A percentile compares a stretch with the other conserved stretches of the same genome.
phyloP scores from a whole-genome alignment of 768 basidiomycete genomes.

The Megacollybia marginata region DNA sequence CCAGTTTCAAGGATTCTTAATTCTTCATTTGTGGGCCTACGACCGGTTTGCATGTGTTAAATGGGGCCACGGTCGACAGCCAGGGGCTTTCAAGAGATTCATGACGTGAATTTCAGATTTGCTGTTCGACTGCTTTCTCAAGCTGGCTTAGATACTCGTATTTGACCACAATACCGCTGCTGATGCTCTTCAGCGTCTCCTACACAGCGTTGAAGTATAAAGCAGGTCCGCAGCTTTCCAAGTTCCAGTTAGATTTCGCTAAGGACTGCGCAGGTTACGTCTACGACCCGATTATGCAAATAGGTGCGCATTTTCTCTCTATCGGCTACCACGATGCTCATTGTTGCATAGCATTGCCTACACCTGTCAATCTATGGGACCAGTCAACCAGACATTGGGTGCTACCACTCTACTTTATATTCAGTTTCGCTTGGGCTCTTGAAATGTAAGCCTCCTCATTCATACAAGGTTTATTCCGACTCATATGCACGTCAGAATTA shows the following conservation, averaged over 20 bases:
- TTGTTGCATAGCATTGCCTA: conserved; percentile 41
- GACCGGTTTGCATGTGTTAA: conserved; percentile 68
- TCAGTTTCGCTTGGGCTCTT: conserved; percentile 70
- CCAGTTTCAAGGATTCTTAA: conserved; percentile 64
- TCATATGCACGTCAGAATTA: conserved; percentile 38
- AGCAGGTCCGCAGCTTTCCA: conserved; percentile 44
- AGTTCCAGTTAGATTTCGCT: conserved; percentile 9
- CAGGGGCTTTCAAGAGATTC: conserved; percentile 79
- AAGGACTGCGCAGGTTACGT: conserved; percentile 28
- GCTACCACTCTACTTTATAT: conserved; percentile 61
- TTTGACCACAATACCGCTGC: conserved; percentile 57
- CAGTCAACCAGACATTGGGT: conserved; percentile 41
- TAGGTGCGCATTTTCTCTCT: conserved; percentile 18
- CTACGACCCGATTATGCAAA: conserved; percentile 21
- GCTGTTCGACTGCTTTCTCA: conserved; percentile 1
- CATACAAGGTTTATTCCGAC: conserved; percentile 1
- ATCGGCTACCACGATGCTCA: background rate
- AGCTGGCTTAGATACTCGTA: conserved; percentile 60
- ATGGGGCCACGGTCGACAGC: conserved; percentile 72
- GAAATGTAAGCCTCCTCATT: conserved; percentile 50
- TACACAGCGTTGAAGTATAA: conserved; percentile 62
- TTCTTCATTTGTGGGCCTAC: conserved; percentile 75
- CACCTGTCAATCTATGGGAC: conserved; percentile 47
- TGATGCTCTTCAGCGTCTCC: conserved; percentile 56
- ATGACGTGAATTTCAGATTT: conserved; percentile 64